Evolutionary conservation across 2,329 filamentous ascomycete genomes (phyloP).

Genomic region (Byssothecium circinans): DNA sequence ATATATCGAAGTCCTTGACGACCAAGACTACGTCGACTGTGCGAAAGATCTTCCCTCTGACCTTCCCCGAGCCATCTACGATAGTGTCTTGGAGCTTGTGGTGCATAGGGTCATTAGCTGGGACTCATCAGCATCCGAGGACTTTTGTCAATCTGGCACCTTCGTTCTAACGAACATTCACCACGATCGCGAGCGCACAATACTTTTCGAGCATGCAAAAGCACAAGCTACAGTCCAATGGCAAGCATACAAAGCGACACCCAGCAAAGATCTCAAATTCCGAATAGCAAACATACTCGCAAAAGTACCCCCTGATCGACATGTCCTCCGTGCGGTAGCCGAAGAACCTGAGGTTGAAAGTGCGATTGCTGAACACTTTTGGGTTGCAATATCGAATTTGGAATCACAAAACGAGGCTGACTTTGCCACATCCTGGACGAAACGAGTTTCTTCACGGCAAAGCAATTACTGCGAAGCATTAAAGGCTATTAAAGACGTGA

Average conservation of each 20-base stretch:
- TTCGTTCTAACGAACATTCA: conserved; percentile 20
- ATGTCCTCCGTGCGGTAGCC: conserved; percentile 16
- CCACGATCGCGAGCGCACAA: conserved; percentile 10
- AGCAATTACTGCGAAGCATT: conserved; percentile 31
- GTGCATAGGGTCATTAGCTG: conserved; percentile 14
- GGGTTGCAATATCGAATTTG: conserved; percentile 22
- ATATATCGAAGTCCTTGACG: conserved; percentile 15
- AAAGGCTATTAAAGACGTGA: conserved; percentile 27
- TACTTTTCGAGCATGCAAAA: conserved; percentile 19
- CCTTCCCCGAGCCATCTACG: conserved; percentile 15
- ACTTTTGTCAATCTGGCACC: conserved; percentile 14
- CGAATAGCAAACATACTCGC: conserved; percentile 19
- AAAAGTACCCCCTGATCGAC: conserved; percentile 8
- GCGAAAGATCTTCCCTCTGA: conserved; percentile 10
- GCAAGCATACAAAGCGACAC: conserved; percentile 21
- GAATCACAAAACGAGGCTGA: conserved; percentile 32
- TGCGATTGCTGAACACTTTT: conserved; percentile 28
- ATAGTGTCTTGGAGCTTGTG: conserved; percentile 11
- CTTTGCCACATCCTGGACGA: conserved; percentile 38
- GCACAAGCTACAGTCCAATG: conserved; percentile 27
- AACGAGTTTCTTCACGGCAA: conserved; percentile 30
- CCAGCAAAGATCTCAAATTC: conserved; percentile 27
- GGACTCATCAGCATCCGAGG: neutral
- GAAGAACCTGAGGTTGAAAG: conserved; percentile 24
- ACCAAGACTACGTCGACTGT: conserved; percentile 24